Percentiles rank a stretch among this genome's conserved stretches.
Conservation (phyloP, 192 early-diverging fungal species). For the Umbelopsis ramanniana region DNA sequence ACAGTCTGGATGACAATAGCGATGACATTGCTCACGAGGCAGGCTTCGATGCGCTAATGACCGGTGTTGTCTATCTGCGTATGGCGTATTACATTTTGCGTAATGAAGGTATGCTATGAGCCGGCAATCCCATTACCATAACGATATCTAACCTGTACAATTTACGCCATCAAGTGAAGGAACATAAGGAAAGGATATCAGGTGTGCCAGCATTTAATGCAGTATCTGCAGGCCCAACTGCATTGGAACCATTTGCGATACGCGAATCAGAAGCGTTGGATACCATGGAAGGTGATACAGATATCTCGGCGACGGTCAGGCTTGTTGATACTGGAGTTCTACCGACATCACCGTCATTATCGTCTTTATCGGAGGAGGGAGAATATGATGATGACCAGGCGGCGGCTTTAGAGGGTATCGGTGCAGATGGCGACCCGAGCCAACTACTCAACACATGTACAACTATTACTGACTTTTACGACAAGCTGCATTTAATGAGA, state of each 20-base stretch:
- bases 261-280: constrained; percentile 10
- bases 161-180: neutral
- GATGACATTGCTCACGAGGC: constrained; percentile 78
- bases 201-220: neutral
- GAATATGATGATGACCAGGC: constrained; percentile 10
- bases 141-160: too few species aligned
- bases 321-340: neutral
- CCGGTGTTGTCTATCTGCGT: constrained; percentile 78
- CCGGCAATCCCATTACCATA: too few species aligned
- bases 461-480: constrained; percentile 38
- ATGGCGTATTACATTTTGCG: constrained; percentile 59
- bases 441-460: constrained; percentile 23
- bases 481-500: constrained; percentile 71
- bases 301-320: neutral
- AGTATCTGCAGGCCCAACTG: neutral
- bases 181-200: neutral
- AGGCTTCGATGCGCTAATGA: constrained; percentile 91
- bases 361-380: neutral
- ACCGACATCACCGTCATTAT: neutral
- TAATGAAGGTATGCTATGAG: constrained; percentile 42
- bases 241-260: constrained; percentile 4
- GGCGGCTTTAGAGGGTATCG: neutral
- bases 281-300: constrained; percentile 10
- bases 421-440: constrained; percentile 24
- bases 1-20: constrained; percentile 30